Percentiles rank a stretch among this genome's conserved stretches.
phyloP scores from a whole-genome alignment of 1,284 basidiomycete species.

The Phlebopus sp. region DNA sequence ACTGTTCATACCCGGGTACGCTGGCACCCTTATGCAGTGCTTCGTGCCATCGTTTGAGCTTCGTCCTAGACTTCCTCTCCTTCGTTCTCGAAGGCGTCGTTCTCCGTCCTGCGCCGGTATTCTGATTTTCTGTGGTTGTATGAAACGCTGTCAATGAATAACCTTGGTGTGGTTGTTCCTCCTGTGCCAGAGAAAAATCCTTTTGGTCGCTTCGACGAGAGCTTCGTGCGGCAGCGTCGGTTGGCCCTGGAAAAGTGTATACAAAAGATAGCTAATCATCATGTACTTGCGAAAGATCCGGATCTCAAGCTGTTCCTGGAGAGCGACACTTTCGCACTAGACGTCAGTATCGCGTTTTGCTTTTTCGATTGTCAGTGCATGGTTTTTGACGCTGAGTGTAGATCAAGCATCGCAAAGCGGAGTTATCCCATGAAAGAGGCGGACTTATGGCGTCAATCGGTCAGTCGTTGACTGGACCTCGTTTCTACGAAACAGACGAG shows the following conservation, averaged over 20 bases:
- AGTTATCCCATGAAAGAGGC: constrained; percentile 69
- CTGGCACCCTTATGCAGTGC: constrained; percentile 1
- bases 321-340: constrained; percentile 80
- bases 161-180: constrained; percentile 96
- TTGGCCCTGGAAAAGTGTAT: constrained; percentile 86
- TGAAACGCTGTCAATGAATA: constrained; percentile 86
- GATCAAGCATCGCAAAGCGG: constrained; percentile 86
- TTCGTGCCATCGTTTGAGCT: constrained; percentile 4
- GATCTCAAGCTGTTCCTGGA: constrained; percentile 88
- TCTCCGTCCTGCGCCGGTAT: constrained; percentile 92
- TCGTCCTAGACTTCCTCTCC: constrained; percentile 73
- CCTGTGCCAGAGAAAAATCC: constrained; percentile 95
- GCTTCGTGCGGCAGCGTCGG: constrained; percentile 84
- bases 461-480: constrained; percentile 74
- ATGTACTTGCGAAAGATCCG: constrained; percentile 78
- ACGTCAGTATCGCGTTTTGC: constrained; percentile 49
- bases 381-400: constrained; percentile 29
- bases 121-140: constrained; percentile 98
- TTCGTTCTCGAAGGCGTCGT: constrained; percentile 74
- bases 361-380: not conserved
- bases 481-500: constrained; percentile 93
- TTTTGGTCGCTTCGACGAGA: constrained; percentile 86
- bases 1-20: constrained; percentile 84
- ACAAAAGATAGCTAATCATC: constrained; percentile 85
- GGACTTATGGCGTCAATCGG: constrained; percentile 80